Evolutionary conservation across 179 eudicot species (phyloP), one percentile per base, ranked within the genome.

Genomic region (Heliamphora pulchella): DNA sequence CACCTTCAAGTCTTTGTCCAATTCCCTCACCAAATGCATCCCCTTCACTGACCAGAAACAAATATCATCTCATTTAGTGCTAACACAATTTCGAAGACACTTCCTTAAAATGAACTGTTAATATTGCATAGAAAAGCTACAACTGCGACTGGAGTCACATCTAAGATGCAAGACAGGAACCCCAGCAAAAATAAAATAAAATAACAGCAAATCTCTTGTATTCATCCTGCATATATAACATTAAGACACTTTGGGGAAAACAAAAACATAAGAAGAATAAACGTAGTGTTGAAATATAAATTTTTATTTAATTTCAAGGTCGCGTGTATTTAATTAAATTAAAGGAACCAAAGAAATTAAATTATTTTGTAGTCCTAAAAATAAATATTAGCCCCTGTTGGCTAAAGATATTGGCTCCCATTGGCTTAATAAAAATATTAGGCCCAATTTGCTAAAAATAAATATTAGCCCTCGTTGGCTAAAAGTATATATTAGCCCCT

Each of bases 1-100:
- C 83, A 94, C 85, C 93, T 96, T 91, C 91, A 96, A 87, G 87
- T 96, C 99, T 84, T 86, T 89, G 87, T 96, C 99, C 85, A 96
- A 79, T 81, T 96, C 98, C 82, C 92, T 85, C 74, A 96, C 99
- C 86, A 96, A 88, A 83, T 94, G 90, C 98, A 96, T 96, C 83
- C 99, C 99, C 87, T 88, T 91, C 82, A 96, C 99, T 96, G 91
- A 13, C 76, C 84, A 81, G 80, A 82, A 75, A 86, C 48, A 83
- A 73, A 31, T 13, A 78, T 62, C 76, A 57, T 55, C n/a, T 15
- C 43, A 72, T 51, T 77, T 77, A 47, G 74, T 63, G 41, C 48
- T 17, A 66, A 48, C 14, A 22, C 31, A 67, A 53, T 54, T 22
- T 67, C 17, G 62, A 78, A 66, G 47, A 39, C 59, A 18, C 43